A percentile compares a stretch with the other conserved stretches of the same genome.
phyloP scores from a whole-genome alignment of 2,329 filamentous ascomycete species.

The Colletotrichum siamense region DNA sequence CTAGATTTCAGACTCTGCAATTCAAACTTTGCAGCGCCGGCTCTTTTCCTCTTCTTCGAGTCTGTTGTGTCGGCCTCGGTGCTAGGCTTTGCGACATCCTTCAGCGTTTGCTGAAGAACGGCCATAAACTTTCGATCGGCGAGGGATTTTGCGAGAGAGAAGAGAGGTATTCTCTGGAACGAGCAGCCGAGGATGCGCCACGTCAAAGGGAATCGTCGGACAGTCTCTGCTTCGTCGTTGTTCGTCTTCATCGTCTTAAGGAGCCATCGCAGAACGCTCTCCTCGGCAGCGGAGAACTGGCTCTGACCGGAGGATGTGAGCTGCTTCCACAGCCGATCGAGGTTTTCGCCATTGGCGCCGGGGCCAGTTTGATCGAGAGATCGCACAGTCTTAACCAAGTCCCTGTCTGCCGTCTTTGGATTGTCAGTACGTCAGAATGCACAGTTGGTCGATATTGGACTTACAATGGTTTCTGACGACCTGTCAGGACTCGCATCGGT shows the following conservation, averaged over 20 bases:
- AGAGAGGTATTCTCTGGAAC: constrained; percentile 69
- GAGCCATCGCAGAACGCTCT: constrained; percentile 66
- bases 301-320: constrained; percentile 47
- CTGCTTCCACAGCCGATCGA: constrained; percentile 54
- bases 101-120: constrained; percentile 69
- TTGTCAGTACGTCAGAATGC: background rate
- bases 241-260: constrained; percentile 63
- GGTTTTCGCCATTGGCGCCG: constrained; percentile 49
- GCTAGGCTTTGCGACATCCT: constrained; percentile 55
- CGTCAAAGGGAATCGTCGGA: constrained; percentile 60
- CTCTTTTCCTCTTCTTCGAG: constrained; percentile 54
- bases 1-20: constrained; percentile 43
- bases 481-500: background rate
- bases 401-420: constrained; percentile 26
- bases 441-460: background rate
- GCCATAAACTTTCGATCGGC: constrained; percentile 71
- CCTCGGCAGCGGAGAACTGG: constrained; percentile 58
- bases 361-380: constrained; percentile 59
- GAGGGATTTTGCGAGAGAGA: constrained; percentile 73
- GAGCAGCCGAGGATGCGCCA: constrained; percentile 69
- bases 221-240: constrained; percentile 49
- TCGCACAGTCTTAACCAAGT: constrained; percentile 58
- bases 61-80: constrained; percentile 25
- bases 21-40: constrained; percentile 39
- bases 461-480: constrained; percentile 6